phyloP scores from a whole-genome alignment of 148 eudicot species.

The Rhododendron vialii region DNA sequence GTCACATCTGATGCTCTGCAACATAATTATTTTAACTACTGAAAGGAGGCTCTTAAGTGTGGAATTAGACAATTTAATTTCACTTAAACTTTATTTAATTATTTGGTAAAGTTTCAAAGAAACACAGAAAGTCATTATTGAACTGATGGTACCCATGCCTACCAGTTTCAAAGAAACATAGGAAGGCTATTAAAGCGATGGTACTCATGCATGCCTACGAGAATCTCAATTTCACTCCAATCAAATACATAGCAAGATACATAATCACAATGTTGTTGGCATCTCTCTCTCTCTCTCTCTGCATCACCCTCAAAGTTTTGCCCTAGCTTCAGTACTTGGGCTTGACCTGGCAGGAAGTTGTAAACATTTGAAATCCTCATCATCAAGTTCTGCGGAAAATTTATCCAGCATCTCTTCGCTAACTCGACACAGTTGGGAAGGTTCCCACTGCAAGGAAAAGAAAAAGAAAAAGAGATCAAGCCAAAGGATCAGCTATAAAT shows the following conservation, averaged over 20 bases:
- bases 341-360: neutral
- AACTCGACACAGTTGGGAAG: slow-evolving; percentile 5
- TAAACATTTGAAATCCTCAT: slow-evolving; percentile 5
- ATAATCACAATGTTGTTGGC: neutral
- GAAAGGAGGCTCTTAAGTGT: neutral
- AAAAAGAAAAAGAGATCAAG: neutral
- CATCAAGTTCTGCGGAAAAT: neutral
- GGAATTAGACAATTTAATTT: neutral
- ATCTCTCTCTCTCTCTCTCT: neutral
- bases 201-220: neutral
- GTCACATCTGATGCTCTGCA: neutral
- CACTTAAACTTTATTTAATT: neutral
- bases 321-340: neutral
- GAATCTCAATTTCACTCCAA: neutral
- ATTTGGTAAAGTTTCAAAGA: neutral
- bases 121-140: neutral
- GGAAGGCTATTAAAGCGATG: neutral
- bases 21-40: neutral
- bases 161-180: neutral
- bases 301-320: slow-evolving; percentile 8
- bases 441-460: slow-evolving; percentile 5
- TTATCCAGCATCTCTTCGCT: slow-evolving; percentile 13
- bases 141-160: neutral
- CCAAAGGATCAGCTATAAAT: neutral
- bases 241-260: neutral